These are phyloP conservation scores for Paecilomyces variotii DNA, from an alignment of 2,329 filamentous ascomycete species.

Conservation along the genomic window DNA sequence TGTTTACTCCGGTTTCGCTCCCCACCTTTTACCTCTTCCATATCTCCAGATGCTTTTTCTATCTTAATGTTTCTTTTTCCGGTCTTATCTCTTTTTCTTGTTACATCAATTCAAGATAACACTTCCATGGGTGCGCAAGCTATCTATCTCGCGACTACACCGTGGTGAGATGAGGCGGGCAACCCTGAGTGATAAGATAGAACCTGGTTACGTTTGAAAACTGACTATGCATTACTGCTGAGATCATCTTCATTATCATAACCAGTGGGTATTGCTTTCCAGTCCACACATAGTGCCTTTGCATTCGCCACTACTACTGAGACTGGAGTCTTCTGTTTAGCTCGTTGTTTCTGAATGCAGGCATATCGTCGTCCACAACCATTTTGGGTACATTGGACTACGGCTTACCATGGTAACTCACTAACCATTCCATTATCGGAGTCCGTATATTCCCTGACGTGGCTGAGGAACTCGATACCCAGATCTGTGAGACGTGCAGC, in stretches of 20 bases:
- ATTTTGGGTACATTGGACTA: background rate
- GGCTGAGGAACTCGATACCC: background rate
- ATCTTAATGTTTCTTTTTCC: background rate
- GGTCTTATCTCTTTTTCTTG: background rate
- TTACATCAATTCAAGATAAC: background rate
- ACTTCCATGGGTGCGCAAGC: background rate
- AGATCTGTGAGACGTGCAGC: background rate
- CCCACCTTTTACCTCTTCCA: background rate
- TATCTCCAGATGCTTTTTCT: background rate
- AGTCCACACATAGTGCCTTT: background rate
- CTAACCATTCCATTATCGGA: background rate
- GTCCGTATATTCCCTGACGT: background rate
- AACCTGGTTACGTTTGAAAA: background rate
- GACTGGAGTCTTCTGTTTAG: background rate
- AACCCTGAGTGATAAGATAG: background rate
- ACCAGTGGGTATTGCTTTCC: background rate
- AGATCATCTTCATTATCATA: background rate
- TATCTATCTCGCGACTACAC: background rate
- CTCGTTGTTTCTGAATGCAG: background rate
- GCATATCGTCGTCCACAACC: background rate
- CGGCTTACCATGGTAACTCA: background rate
- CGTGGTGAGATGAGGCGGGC: background rate
- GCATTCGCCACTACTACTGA: background rate
- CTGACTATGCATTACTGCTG: background rate
- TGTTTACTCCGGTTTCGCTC: background rate